phyloP scores from a whole-genome alignment of 129 eudicot genomes.

The Flaveria bidentis region DNA sequence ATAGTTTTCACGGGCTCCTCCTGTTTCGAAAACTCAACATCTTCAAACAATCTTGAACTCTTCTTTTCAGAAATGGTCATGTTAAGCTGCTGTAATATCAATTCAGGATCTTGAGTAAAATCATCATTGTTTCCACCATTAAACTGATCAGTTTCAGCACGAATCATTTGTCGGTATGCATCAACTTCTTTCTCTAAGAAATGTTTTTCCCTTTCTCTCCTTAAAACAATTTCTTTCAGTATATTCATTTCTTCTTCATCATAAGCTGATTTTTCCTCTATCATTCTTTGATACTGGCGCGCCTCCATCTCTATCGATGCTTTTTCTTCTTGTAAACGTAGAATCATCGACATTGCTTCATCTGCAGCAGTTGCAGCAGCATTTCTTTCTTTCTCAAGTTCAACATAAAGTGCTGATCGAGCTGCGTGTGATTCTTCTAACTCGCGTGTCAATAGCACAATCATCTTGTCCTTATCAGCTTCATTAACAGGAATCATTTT shows the following conservation, averaged over 20 bases:
- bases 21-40: conserved; percentile 26
- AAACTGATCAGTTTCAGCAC: conserved; percentile 42
- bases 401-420: conserved; percentile 60
- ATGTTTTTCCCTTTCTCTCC: conserved; percentile 80
- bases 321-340: conserved; percentile 92
- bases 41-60: conserved; percentile 30
- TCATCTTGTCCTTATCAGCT: conserved; percentile 44
- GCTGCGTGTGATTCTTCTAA: conserved; percentile 62
- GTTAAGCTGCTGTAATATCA: conserved; percentile 46
- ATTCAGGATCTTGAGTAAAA: conserved; percentile 52
- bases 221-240: conserved; percentile 71
- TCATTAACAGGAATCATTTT: conserved; percentile 32
- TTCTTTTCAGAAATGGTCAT: conserved; percentile 40
- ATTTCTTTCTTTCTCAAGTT: conserved; percentile 89
- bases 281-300: conserved; percentile 76
- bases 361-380: conserved; percentile 97
- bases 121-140: conserved; percentile 28
- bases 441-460: conserved; percentile 52
- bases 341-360: conserved; percentile 98
- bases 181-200: conserved; percentile 89
- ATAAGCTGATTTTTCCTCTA: conserved; percentile 79
- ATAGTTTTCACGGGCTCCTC: conserved; percentile 46
- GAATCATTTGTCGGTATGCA: conserved; percentile 53
- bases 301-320: conserved; percentile 84
- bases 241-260: conserved; percentile 94